Evolutionary conservation across 2,329 filamentous ascomycete genomes (phyloP).

Genomic region (Xylaria arbuscula): DNA sequence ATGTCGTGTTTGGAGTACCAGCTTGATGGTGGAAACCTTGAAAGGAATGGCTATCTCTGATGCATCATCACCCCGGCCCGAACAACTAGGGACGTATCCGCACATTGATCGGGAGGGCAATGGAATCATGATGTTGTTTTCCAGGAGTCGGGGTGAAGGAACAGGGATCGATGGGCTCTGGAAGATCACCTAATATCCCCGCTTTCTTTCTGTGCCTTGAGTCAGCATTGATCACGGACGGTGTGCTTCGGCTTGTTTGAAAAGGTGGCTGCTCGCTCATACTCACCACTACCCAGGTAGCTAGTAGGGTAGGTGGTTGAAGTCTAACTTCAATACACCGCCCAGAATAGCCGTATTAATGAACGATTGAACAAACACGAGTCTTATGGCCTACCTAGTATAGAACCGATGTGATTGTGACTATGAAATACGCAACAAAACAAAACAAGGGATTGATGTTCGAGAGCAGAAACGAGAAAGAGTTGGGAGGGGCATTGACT

Average conservation of each 20-base stretch:
- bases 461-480: not conserved
- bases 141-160: not conserved
- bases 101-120: not conserved
- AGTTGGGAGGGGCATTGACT: not conserved
- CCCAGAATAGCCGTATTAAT: not conserved
- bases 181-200: not conserved
- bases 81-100: not conserved
- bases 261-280: not conserved
- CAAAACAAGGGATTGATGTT: no score
- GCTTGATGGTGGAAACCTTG: not conserved
- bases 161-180: not conserved
- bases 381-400: not conserved
- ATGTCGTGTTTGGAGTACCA: not conserved
- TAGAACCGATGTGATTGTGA: not conserved
- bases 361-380: not conserved
- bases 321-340: not conserved
- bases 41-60: not conserved
- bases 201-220: slow-evolving; percentile 8
- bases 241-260: not conserved
- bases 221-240: not conserved
- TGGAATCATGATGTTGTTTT: not conserved
- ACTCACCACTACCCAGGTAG: not conserved
- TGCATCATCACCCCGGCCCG: not conserved
- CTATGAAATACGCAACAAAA: not conserved
- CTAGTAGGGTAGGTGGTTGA: not conserved